These are phyloP conservation scores for Pinus tabuliformis DNA, from an alignment of 75 land plant genomes.

Conservation along the genomic window DNA sequence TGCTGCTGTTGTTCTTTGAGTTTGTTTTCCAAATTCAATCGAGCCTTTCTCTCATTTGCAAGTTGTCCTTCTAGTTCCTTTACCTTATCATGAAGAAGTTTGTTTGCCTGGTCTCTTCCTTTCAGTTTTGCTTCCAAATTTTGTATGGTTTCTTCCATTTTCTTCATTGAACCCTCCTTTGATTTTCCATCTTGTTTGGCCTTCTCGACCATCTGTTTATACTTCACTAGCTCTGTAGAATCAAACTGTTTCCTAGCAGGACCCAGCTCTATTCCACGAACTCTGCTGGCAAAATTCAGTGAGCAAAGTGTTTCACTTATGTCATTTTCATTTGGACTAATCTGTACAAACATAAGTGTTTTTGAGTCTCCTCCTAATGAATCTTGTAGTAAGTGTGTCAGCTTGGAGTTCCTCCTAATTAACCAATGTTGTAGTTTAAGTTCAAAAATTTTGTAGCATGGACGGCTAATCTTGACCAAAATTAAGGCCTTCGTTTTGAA, in stretches of 20 bases:
- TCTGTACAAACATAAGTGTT: constrained; percentile 97
- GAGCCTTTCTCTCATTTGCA: constrained; percentile 69
- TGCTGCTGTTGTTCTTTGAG: constrained; percentile 50
- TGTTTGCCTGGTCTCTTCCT: constrained; percentile 65
- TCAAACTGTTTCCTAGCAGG: constrained; percentile 87
- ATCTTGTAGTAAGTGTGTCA: constrained; percentile 97
- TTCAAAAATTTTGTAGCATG: too few relatives aligned
- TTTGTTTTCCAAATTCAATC: constrained; percentile 58
- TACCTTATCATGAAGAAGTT: constrained; percentile 79
- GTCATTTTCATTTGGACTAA: constrained; percentile 90
- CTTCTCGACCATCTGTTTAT: constrained; percentile 89
- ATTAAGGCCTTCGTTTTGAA: too few relatives aligned
- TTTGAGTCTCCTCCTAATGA: constrained; percentile 98
- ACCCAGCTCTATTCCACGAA: constrained; percentile 90
- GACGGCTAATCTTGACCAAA: too few relatives aligned
- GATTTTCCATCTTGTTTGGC: constrained; percentile 66
- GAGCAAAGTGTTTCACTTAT: constrained; percentile 88
- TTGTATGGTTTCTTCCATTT: constrained; percentile 72
- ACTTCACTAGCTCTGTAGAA: constrained; percentile 57
- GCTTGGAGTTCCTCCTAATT: constrained; percentile 98
- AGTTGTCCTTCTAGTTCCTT: constrained; percentile 83
- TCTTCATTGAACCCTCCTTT: constrained; percentile 63
- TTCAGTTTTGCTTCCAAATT: constrained; percentile 61
- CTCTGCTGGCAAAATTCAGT: constrained; percentile 97
- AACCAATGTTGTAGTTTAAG: too few relatives aligned